phyloP scores from a whole-genome alignment of 2,329 filamentous ascomycete genomes.

The Cladophialophora carrionii region DNA sequence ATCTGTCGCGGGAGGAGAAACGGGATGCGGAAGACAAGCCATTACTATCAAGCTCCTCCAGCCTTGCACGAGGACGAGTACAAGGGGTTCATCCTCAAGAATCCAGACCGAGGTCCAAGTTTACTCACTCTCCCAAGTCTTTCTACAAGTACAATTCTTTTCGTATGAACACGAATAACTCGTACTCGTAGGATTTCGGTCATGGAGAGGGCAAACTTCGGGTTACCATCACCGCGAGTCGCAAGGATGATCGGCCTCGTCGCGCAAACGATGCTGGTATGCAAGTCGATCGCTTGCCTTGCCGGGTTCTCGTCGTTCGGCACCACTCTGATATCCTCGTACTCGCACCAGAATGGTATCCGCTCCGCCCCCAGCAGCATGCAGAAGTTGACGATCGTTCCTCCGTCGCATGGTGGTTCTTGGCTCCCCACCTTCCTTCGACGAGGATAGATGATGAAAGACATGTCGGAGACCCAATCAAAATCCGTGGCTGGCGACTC shows the following conservation, averaged over 20 bases:
- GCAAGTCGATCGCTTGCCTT: slow-evolving; percentile 11
- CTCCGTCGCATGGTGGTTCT: not conserved
- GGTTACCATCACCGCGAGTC: slow-evolving; percentile 20
- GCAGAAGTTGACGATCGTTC: slow-evolving; percentile 6
- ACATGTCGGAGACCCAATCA: slow-evolving; percentile 12
- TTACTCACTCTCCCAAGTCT: not conserved
- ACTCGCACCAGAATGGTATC: not conserved
- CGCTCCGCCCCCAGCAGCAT: slow-evolving; percentile 5
- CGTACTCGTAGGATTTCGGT: not conserved
- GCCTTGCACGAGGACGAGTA: not conserved
- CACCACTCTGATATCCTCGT: not conserved
- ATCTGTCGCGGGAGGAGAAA: not conserved
- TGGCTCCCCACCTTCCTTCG: slow-evolving; percentile 5
- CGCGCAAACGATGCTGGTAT: not conserved
- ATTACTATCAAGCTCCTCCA: not conserved
- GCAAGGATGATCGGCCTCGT: slow-evolving; percentile 1
- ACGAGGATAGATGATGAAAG: slow-evolving; percentile 4
- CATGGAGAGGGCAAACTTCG: not conserved
- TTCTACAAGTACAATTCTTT: not conserved
- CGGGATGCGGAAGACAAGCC: not conserved
- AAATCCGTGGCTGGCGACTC: not conserved
- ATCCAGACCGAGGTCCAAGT: not conserved
- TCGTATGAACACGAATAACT: no score
- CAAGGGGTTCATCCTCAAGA: not conserved
- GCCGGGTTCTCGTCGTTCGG: not conserved